Percentiles rank a stretch among this genome's conserved stretches.
These are phyloP conservation scores for Barnettozyma salicaria DNA, from an alignment of 805 yeast species.

Conservation along the genomic window DNA sequence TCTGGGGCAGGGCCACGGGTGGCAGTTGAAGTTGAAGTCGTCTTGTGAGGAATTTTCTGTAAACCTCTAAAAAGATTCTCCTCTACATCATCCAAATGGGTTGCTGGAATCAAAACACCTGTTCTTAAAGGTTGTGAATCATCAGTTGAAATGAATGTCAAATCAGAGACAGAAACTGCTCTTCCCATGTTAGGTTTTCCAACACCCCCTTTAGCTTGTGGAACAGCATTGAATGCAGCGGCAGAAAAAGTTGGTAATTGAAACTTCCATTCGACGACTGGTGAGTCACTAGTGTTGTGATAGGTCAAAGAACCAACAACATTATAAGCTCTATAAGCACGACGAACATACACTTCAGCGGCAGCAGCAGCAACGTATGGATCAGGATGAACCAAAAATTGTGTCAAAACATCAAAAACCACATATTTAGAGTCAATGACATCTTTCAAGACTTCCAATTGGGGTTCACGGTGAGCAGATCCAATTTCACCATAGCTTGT, in stretches of 20 bases:
- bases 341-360: slow-evolving; percentile 90
- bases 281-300: slow-evolving; percentile 46
- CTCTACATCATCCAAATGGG: slow-evolving; percentile 85
- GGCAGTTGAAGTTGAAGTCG: slow-evolving; percentile 26
- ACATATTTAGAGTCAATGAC: slow-evolving; percentile 95
- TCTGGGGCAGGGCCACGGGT: slow-evolving; percentile 45
- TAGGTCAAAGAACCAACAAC: slow-evolving; percentile 74
- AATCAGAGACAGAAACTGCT: slow-evolving; percentile 89
- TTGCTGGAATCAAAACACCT: slow-evolving; percentile 77
- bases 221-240: slow-evolving; percentile 70
- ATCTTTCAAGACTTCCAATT: slow-evolving; percentile 72
- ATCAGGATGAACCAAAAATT: slow-evolving; percentile 78
- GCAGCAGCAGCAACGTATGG: slow-evolving; percentile 93
- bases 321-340: slow-evolving; percentile 95
- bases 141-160: slow-evolving; percentile 77
- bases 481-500: slow-evolving; percentile 84
- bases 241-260: slow-evolving; percentile 68
- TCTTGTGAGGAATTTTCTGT: slow-evolving; percentile 53
- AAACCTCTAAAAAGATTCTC: slow-evolving; percentile 73
- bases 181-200: slow-evolving; percentile 53
- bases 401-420: slow-evolving; percentile 92
- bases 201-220: slow-evolving; percentile 39
- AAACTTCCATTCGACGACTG: slow-evolving; percentile 84
- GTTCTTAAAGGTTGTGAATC: slow-evolving; percentile 63
- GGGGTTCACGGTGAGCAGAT: slow-evolving; percentile 73